A percentile compares a stretch with the other conserved stretches of the same genome.
phyloP scores from a whole-genome alignment of 1,284 basidiomycete species.

The Chondrostereum purpureum region DNA sequence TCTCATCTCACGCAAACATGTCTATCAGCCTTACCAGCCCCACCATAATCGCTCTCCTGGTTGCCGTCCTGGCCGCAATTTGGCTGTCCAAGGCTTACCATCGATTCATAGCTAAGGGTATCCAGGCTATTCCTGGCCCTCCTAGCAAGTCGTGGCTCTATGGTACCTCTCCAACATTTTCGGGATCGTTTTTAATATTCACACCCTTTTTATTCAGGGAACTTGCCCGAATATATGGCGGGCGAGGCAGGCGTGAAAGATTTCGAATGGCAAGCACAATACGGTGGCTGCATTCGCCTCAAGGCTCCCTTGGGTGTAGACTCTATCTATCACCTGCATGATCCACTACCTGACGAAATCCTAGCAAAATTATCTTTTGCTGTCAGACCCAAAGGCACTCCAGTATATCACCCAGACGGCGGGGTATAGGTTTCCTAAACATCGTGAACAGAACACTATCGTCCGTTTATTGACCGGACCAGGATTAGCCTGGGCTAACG shows the following conservation, averaged over 20 bases:
- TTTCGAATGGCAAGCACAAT: constrained; percentile 5
- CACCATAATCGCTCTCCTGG: too few relatives aligned
- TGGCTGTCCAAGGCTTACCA: neutral
- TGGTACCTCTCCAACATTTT: neutral
- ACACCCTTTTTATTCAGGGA: constrained; percentile 3
- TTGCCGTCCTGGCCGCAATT: too few relatives aligned
- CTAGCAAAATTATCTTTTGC: constrained; percentile 13
- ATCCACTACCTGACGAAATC: neutral
- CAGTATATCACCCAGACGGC: constrained; percentile 15
- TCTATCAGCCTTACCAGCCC: too few relatives aligned
- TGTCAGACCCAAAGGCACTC: constrained; percentile 16
- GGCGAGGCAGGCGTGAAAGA: constrained; percentile 4
- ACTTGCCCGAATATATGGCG: neutral
- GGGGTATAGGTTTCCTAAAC: constrained; percentile 12
- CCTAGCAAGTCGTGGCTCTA: neutral
- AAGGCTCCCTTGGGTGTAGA: constrained; percentile 4
- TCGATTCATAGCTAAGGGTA: neutral
- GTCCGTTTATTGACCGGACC: constrained; percentile 4
- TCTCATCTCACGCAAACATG: too few relatives aligned
- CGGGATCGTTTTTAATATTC: neutral
- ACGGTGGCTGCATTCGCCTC: constrained; percentile 6
- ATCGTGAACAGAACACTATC: neutral
- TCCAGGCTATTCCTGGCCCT: neutral
- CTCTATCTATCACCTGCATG: neutral
- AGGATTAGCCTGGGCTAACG: neutral